Evolutionary conservation across 2,329 filamentous ascomycete genomes (phyloP).

Genomic region (Diplocarpon mali): DNA sequence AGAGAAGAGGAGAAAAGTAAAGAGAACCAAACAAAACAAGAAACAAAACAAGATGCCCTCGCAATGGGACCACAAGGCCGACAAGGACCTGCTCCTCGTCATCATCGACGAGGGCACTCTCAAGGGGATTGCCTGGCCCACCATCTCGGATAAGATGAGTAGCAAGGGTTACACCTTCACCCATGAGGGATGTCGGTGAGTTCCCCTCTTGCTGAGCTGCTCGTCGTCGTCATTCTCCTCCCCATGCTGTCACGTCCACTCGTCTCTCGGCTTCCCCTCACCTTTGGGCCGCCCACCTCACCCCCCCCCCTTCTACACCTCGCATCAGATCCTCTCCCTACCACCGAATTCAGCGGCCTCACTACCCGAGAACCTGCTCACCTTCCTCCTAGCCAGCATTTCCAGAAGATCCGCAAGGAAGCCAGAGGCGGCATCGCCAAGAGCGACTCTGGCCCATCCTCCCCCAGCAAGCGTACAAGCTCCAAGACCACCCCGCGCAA

Average conservation of each 20-base stretch:
- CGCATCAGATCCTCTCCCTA: not conserved
- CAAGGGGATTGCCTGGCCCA: constrained; percentile 19
- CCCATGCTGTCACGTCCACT: not conserved
- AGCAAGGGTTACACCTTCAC: constrained; percentile 20
- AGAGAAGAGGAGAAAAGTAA: too few species aligned
- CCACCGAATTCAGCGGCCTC: not conserved
- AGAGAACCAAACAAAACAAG: not conserved
- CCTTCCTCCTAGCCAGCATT: constrained; percentile 21
- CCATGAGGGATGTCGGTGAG: constrained; percentile 26
- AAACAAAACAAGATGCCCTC: constrained; percentile 12
- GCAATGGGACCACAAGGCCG: constrained; percentile 20
- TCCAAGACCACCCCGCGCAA: not conserved
- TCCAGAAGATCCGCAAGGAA: constrained; percentile 24
- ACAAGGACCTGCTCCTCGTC: constrained; percentile 23
- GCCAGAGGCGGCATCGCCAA: not conserved
- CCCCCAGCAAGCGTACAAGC: not conserved
- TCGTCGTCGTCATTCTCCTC: not conserved
- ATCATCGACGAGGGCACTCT: constrained; percentile 23
- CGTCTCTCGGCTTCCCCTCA: not conserved
- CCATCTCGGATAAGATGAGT: constrained; percentile 15
- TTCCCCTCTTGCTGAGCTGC: not conserved
- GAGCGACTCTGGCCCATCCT: not conserved
- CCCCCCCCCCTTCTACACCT: not conserved
- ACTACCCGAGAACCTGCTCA: not conserved
- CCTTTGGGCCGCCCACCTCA: not conserved